These are phyloP conservation scores for Viola odorata DNA, from an alignment of 345 rosid genomes.

Conservation along the genomic window DNA sequence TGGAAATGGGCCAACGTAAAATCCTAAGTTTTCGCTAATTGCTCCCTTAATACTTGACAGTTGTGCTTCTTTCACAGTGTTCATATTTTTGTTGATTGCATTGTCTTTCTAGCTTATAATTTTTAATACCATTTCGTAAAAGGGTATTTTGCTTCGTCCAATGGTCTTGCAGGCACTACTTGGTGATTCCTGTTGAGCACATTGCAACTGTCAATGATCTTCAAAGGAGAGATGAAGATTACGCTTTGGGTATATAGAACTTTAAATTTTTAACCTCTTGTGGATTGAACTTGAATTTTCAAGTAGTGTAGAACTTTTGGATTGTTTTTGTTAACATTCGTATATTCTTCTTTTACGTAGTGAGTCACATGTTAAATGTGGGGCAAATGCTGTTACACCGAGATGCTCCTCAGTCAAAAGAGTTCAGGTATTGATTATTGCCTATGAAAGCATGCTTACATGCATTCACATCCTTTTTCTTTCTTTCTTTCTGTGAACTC, in stretches of 20 bases:
- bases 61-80: too few species aligned
- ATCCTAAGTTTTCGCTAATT: too few species aligned
- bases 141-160: not conserved
- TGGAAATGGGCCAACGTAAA: too few species aligned
- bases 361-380: conserved; percentile 68
- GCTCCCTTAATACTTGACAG: too few species aligned
- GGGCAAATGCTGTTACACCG: conserved; percentile 53
- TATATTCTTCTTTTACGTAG: conserved; percentile 27
- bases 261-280: not conserved
- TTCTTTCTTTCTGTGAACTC: not conserved
- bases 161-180: conserved; percentile 55
- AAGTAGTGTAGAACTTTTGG: too few species aligned
- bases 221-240: conserved; percentile 59
- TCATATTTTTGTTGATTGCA: too few species aligned
- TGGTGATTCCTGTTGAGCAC: conserved; percentile 74
- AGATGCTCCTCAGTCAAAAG: conserved; percentile 55
- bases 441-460: not conserved
- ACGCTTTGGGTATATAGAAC: conserved; percentile 53
- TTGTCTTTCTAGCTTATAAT: not conserved
- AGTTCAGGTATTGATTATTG: conserved; percentile 42
- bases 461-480: not conserved
- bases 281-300: too few species aligned
- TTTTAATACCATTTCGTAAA: not conserved
- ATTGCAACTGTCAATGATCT: conserved; percentile 70
- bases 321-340: too few species aligned